Percentiles rank a stretch among this genome's conserved stretches.
Conservation (phyloP, 2,329 filamentous ascomycete genomes). For the Clonostachys sp. region DNA sequence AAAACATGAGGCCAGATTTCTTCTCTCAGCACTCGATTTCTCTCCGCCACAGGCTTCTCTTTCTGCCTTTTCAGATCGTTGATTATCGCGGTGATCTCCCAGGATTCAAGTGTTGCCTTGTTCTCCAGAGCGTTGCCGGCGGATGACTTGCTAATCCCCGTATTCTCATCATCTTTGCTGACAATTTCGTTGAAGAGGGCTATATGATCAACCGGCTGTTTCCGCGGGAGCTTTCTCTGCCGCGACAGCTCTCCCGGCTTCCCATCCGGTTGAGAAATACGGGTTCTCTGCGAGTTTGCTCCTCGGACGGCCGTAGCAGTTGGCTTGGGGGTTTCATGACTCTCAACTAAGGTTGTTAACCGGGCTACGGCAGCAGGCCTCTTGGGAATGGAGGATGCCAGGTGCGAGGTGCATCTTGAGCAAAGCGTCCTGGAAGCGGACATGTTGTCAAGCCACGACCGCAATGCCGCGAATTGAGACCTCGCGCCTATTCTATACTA, state of each 20-base stretch:
- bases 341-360: background rate
- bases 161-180: background rate
- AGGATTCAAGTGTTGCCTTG: slow-evolving; percentile 9
- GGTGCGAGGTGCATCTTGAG: background rate
- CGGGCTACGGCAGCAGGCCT: background rate
- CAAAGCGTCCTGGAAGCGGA: slow-evolving; percentile 1
- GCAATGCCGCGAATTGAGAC: no score
- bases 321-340: no score
- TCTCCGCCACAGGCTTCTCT: slow-evolving; percentile 4
- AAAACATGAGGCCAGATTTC: slow-evolving; percentile 22
- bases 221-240: background rate
- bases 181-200: slow-evolving; percentile 30
- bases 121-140: background rate
- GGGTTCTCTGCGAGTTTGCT: background rate
- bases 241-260: background rate
- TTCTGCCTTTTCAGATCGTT: slow-evolving; percentile 4
- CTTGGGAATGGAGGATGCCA: background rate
- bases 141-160: no score
- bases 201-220: slow-evolving; percentile 9
- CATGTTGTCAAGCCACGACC: background rate
- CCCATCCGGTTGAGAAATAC: no score
- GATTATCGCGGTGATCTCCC: slow-evolving; percentile 21
- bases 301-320: background rate
- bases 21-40: slow-evolving; percentile 14
- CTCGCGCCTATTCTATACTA: no score